phyloP scores from a whole-genome alignment of 1,284 basidiomycete genomes.

The Grifola frondosa region DNA sequence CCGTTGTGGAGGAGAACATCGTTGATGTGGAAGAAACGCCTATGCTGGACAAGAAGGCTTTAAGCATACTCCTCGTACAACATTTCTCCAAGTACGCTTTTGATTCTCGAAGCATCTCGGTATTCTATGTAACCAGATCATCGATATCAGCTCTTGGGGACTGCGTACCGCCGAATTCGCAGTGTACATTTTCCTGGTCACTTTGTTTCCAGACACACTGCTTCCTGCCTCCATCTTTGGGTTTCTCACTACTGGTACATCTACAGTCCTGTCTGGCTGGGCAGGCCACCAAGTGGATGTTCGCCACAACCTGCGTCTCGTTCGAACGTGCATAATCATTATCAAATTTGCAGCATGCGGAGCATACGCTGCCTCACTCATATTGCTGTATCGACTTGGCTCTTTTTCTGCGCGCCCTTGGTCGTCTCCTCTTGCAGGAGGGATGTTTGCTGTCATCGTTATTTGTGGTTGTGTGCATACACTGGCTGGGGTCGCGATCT shows the following conservation, averaged over 20 bases:
- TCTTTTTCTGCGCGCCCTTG: conserved; percentile 5
- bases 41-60: conserved; percentile 16
- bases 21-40: neutral
- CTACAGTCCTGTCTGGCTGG: conserved; percentile 39
- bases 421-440: conserved; percentile 13
- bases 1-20: too few species aligned
- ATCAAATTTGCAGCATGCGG: conserved; percentile 44
- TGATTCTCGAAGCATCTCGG: too few species aligned
- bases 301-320: conserved; percentile 37
- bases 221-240: conserved; percentile 52
- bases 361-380: conserved; percentile 40
- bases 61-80: conserved; percentile 18
- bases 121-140: too few species aligned
- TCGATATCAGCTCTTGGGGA: conserved; percentile 38
- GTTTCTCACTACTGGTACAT: conserved; percentile 40
- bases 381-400: conserved; percentile 21
- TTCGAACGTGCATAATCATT: conserved; percentile 41
- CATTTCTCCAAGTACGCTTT: conserved; percentile 21
- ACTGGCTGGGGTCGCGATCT: conserved; percentile 45
- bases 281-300: conserved; percentile 47
- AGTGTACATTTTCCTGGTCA: conserved; percentile 47
- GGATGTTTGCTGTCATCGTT: conserved; percentile 41
- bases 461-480: conserved; percentile 41
- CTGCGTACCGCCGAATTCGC: conserved; percentile 46
- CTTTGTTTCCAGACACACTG: conserved; percentile 47